Evolutionary conservation across 1,139 yeast species (phyloP), one percentile per base, ranked within the genome.

Genomic region (Yamadazyma sp.): DNA sequence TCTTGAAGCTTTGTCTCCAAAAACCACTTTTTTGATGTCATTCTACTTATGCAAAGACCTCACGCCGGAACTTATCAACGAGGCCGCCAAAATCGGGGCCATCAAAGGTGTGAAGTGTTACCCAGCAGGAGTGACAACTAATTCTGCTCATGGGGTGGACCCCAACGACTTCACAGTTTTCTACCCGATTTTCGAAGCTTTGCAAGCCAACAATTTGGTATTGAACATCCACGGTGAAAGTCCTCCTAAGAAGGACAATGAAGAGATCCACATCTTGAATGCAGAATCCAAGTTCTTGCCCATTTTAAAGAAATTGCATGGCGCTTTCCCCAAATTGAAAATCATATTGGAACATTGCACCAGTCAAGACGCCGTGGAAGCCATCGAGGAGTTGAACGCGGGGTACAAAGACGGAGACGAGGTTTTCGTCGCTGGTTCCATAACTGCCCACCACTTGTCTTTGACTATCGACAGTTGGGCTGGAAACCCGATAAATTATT

Each of bases 51-150:
- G 84, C 37, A 80, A 77, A 40, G 86, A 81, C 1, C 70, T 92
- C 49, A 87, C 96, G 0, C 97, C 98, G 0, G 95, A 87, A 49
- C 69, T 88, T 33, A 81, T 92, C 42, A 79, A 77, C 41, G 77
- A 79, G 51, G 97, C 97, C 23, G 94, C 92, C n/a, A 61, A 73
- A 44, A 58, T 66, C 11, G 83, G 83, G 3, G 83, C 83, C 38
- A 80, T 89, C 29, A 81, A 85, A 30, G 95, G 95, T 43, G 86
- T 89, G 48, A 94, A 92, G 61, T 89, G 96, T 61, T 92, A 94
- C 59, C 98, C 98, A 23, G 97, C 98, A 1, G 99, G 99, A 35
- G 99, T 94, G 25, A 92, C 99, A 11, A 92, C 99, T 36, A 94
- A 92, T 66, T 87, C 96, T 6, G 65, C 77, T 38, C 87, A 83